phyloP scores from a whole-genome alignment of 2,329 filamentous ascomycete genomes.

The Colletotrichum sp. region DNA sequence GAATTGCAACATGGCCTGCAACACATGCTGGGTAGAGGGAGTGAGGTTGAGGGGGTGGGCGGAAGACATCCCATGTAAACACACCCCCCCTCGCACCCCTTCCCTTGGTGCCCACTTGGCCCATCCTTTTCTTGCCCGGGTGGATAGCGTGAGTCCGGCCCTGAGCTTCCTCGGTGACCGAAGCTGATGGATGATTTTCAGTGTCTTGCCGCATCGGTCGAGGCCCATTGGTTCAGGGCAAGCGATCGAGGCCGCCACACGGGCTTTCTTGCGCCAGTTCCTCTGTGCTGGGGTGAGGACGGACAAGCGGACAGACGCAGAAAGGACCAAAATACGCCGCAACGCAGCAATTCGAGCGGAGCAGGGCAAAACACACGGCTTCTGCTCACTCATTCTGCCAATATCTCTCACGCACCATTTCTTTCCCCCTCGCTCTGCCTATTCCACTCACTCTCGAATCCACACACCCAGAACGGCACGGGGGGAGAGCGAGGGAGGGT shows the following conservation, averaged over 20 bases:
- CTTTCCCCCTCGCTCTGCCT: neutral
- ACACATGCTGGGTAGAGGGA: constrained; percentile 21
- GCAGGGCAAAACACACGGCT: neutral
- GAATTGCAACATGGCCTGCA: constrained; percentile 20
- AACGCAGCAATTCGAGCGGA: neutral
- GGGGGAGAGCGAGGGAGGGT: neutral
- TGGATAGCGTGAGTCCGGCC: constrained; percentile 37
- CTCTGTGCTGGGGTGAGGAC: constrained; percentile 4
- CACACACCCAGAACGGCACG: neutral
- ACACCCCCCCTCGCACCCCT: constrained; percentile 25
- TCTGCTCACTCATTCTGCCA: constrained; percentile 2
- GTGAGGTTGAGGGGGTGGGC: constrained; percentile 17
- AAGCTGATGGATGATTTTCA: constrained; percentile 43
- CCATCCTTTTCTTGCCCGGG: constrained; percentile 21
- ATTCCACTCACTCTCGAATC: neutral
- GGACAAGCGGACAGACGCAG: constrained; percentile 12
- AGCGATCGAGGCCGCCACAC: constrained; percentile 19
- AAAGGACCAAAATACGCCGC: neutral
- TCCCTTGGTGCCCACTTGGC: constrained; percentile 12
- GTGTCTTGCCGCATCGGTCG: constrained; percentile 39
- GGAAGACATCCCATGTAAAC: constrained; percentile 20
- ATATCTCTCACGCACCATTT: neutral
- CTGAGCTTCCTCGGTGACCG: constrained; percentile 48
- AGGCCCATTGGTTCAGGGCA: constrained; percentile 21
- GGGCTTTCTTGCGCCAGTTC: constrained; percentile 8